A percentile compares a stretch with the other conserved stretches of the same genome.
These are phyloP conservation scores for Penicillium soppii DNA, from an alignment of 495 filamentous ascomycete genomes.

Conservation along the genomic window DNA sequence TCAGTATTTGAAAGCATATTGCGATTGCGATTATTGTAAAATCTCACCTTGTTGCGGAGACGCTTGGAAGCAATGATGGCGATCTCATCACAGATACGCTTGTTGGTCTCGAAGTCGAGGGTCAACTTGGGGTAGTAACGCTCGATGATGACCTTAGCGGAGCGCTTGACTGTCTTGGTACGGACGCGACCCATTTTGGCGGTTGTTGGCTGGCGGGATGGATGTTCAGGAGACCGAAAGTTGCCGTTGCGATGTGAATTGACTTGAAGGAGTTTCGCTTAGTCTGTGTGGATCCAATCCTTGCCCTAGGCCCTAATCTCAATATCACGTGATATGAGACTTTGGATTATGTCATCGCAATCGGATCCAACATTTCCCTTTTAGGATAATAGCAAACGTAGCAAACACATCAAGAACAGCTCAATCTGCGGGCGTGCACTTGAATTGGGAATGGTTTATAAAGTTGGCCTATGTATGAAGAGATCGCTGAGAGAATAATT, in stretches of 20 bases:
- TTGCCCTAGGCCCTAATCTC: slow-evolving; percentile 32
- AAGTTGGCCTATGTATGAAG: not conserved
- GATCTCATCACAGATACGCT: slow-evolving; percentile 99
- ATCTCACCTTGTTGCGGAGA: slow-evolving; percentile 89
- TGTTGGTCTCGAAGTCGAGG: slow-evolving; percentile 99
- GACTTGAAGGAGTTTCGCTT: slow-evolving; percentile 27
- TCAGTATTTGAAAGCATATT: slow-evolving; percentile 5
- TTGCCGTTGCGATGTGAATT: slow-evolving; percentile 11
- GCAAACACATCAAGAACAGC: not conserved
- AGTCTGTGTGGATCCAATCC: slow-evolving; percentile 20
- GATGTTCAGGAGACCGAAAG: slow-evolving; percentile 25
- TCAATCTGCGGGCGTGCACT: no score
- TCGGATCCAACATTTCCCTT: not conserved
- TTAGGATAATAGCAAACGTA: not conserved
- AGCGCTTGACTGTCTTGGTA: slow-evolving; percentile 99
- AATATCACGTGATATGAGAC: slow-evolving; percentile 15
- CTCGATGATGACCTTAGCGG: slow-evolving; percentile 99
- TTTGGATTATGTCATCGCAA: not conserved
- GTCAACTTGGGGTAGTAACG: slow-evolving; percentile 97
- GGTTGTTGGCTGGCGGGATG: slow-evolving; percentile 50
- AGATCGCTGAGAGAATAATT: slow-evolving; percentile 6
- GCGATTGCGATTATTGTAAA: not conserved
- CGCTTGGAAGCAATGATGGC: slow-evolving; percentile 98
- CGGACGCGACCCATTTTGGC: slow-evolving; percentile 95
- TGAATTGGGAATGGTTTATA: no score